phyloP scores from a whole-genome alignment of 805 yeast genomes.

The Saccharomycopsis sp. region DNA sequence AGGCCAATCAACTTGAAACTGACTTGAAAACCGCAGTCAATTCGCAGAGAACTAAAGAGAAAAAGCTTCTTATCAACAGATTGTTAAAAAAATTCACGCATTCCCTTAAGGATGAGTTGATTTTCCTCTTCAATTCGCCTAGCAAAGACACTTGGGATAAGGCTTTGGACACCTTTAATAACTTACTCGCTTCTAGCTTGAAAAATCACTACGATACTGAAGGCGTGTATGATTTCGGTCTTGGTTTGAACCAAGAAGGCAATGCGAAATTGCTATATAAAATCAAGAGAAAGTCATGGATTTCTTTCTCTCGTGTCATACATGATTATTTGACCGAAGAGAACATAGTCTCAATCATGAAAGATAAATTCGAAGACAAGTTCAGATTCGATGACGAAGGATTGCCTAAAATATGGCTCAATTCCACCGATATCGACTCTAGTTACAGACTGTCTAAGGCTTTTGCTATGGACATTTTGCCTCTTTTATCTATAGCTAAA shows the following conservation, averaged over 20 bases:
- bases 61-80: conserved; percentile 37
- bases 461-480: conserved; percentile 49
- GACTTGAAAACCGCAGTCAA: conserved; percentile 29
- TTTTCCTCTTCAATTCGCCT: conserved; percentile 45
- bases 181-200: conserved; percentile 28
- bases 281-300: conserved; percentile 59
- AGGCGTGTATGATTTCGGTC: conserved; percentile 47
- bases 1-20: conserved; percentile 26
- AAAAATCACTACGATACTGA: conserved; percentile 29
- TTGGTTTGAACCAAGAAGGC: conserved; percentile 47
- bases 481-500: conserved; percentile 51
- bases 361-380: conserved; percentile 73
- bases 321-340: conserved; percentile 63
- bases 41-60: conserved; percentile 34
- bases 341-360: conserved; percentile 54
- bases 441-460: conserved; percentile 56
- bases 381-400: conserved; percentile 82
- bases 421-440: conserved; percentile 62
- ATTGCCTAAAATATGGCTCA: conserved; percentile 75
- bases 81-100: conserved; percentile 40
- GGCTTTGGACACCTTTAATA: conserved; percentile 39
- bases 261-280: conserved; percentile 37
- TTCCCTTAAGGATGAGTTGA: conserved; percentile 43
- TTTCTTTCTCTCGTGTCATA: conserved; percentile 47
- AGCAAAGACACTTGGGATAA: conserved; percentile 54